These are phyloP conservation scores for Talaromyces ruber DNA, from an alignment of 495 filamentous ascomycete species.

Conservation along the genomic window DNA sequence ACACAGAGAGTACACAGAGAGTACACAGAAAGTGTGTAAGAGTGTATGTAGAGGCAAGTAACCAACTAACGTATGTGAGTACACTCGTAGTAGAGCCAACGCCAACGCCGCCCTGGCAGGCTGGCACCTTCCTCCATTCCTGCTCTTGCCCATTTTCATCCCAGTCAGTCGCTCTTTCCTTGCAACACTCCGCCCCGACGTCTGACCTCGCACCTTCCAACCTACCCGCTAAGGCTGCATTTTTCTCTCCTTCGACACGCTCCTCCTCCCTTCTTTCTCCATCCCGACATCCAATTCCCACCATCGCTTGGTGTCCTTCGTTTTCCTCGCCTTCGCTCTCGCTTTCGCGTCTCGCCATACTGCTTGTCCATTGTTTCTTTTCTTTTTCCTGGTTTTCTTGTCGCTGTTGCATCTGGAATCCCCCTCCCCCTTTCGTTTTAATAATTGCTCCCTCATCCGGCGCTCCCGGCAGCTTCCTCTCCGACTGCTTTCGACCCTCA, in stretches of 20 bases:
- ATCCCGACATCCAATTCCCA: background rate
- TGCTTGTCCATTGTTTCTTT: conserved; percentile 10
- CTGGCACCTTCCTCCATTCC: conserved; percentile 3
- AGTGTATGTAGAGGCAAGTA: background rate
- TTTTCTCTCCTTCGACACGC: conserved; percentile 11
- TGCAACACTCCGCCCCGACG: background rate
- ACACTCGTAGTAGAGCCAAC: background rate
- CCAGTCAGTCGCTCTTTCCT: background rate
- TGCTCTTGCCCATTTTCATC: conserved; percentile 15
- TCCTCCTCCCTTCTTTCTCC: background rate
- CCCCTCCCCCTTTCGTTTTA: conserved; percentile 26
- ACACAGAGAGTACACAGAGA: too few species aligned
- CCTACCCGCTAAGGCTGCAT: conserved; percentile 2
- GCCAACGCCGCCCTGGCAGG: background rate
- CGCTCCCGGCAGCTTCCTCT: background rate
- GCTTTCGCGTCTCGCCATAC: conserved; percentile 7
- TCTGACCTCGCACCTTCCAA: background rate
- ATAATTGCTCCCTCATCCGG: conserved; percentile 8
- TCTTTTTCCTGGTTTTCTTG: conserved; percentile 21
- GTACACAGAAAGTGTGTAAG: background rate
- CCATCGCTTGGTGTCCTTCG: conserved; percentile 8
- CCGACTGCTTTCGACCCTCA: conserved; percentile 12
- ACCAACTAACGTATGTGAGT: background rate
- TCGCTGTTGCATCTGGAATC: conserved; percentile 11
- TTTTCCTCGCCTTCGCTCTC: conserved; percentile 4